Percentiles rank a stretch among this genome's conserved stretches.
These are phyloP conservation scores for Mikania micrantha DNA, from an alignment of 129 eudicot species.

Conservation along the genomic window DNA sequence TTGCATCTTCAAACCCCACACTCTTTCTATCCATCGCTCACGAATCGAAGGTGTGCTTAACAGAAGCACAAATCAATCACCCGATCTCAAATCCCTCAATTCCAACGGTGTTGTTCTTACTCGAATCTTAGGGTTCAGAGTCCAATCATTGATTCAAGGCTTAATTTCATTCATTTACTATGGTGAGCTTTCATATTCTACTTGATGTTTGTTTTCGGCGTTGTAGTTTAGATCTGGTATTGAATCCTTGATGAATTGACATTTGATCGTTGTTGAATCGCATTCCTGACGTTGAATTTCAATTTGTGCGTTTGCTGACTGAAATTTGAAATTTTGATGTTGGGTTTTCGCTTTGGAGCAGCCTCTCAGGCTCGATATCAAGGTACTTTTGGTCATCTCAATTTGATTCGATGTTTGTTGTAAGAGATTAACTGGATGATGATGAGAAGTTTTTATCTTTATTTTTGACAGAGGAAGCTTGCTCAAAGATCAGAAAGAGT, in stretches of 20 bases:
- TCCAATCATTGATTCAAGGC: conserved; percentile 9
- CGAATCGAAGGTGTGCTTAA: conserved; percentile 12
- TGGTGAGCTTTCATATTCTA: conserved; percentile 36
- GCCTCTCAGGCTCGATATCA: conserved; percentile 93
- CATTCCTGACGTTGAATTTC: not conserved
- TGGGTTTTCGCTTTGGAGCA: conserved; percentile 23
- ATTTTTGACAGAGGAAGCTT: conserved; percentile 69
- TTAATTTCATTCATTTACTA: conserved; percentile 19
- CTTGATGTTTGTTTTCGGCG: not conserved
- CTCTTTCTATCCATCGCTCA: not conserved
- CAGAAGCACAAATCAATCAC: not conserved
- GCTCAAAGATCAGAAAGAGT: conserved; percentile 89
- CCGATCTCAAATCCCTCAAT: conserved; percentile 21
- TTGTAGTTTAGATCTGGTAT: conserved; percentile 37
- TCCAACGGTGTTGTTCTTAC: conserved; percentile 21
- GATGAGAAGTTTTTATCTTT: not conserved
- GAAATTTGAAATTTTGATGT: conserved; percentile 9
- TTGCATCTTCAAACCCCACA: not conserved
- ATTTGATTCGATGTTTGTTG: not conserved
- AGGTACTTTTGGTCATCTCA: conserved; percentile 41
- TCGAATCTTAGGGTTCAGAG: conserved; percentile 29
- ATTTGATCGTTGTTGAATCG: conserved; percentile 11
- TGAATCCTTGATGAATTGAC: not conserved
- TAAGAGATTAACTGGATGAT: not conserved
- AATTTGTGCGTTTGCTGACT: conserved; percentile 33